Evolutionary conservation across 352 stramenopile species (phyloP).

Genomic region (Thalassiosira exigua): DNA sequence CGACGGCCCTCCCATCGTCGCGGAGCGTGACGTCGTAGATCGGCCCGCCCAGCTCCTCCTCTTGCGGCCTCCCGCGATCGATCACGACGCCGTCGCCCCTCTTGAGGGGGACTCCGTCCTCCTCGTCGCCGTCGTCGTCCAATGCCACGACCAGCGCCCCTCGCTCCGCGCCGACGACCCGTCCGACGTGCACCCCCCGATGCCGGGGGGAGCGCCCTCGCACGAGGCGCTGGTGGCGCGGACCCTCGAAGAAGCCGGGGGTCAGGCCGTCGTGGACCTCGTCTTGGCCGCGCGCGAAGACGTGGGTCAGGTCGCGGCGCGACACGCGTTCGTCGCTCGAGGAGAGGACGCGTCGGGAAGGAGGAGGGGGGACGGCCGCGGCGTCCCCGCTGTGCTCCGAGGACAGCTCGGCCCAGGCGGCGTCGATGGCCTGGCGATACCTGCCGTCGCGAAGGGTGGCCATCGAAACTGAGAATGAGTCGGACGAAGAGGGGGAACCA

Average conservation of each 20-base stretch:
- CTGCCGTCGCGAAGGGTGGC: neutral
- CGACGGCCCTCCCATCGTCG: conserved; percentile 19
- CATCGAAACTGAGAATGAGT: too few relatives aligned
- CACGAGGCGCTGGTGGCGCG: conserved; percentile 74
- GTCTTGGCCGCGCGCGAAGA: conserved; percentile 80
- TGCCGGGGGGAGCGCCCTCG: conserved; percentile 72
- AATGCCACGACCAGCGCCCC: conserved; percentile 49
- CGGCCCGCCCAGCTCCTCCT: conserved; percentile 77
- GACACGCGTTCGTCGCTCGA: conserved; percentile 59
- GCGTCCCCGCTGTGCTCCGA: conserved; percentile 24
- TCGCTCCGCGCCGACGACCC: conserved; percentile 56
- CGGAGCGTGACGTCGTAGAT: conserved; percentile 68
- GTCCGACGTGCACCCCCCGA: conserved; percentile 73
- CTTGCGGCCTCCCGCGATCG: conserved; percentile 72
- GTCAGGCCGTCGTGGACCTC: conserved; percentile 69
- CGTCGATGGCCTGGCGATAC: conserved; percentile 80
- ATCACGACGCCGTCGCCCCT: conserved; percentile 77
- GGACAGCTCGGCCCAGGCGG: conserved; percentile 61
- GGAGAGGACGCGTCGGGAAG: conserved; percentile 28
- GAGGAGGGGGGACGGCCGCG: neutral
- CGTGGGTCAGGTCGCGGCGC: conserved; percentile 65
- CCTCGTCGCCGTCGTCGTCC: conserved; percentile 29
- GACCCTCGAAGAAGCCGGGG: conserved; percentile 77
- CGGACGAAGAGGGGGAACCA: neutral
- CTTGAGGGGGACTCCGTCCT: conserved; percentile 51